Base-by-base conservation (phyloP, 2,329 filamentous ascomycete genomes). In the Shiraia sp. region DNA sequence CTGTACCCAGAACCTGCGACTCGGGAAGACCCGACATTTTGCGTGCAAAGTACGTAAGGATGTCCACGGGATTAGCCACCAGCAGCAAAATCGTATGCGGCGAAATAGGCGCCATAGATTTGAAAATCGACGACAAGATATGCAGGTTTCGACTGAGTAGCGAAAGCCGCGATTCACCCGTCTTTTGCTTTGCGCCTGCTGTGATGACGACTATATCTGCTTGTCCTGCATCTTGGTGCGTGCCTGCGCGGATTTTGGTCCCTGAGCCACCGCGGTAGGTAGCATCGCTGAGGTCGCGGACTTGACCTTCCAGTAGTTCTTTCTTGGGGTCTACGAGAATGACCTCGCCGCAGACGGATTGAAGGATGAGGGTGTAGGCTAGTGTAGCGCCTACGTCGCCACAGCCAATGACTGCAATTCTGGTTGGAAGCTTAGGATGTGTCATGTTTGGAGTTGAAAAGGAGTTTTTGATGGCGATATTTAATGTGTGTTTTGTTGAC, bases 181-280 rank as follows among this genome's bases (percentile, higher is more conserved):
- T 53, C 49, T 72, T 72, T 59, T 77, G 73, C 55, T 75, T 79
- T n/a, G 76, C 75, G 24, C 78, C 79, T 0, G 78, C 77, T 0
- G 77, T 79, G 35, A 81, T 74, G 32, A 81, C 71, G 6, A 81
- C 70, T 22, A 81, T 74, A 52, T 81, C 77, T 32, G 75, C 75
- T 55, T 78, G 73, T n/a, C 72, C 69, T 2, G 77, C 77, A 49
- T 81, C 78, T 15, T 64, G 64, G 36, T 73, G 68, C 14, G 66
- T 71, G 13, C 72, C 78, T 1, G 70, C 69, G 19, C 72, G 69
- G 3, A 79, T 71, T 24, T 66, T 70, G 4, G 73, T 76, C 14
- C 63, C 61, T 27, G 68, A 72, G 19, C 71, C 69, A 13, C 67
- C 70, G 40, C 72, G 71, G 36, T 72, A 76, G 2, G 75, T 76